These are phyloP conservation scores for Phytophthora pseudosyringae DNA, from an alignment of 352 stramenopile species.

Conservation along the genomic window DNA sequence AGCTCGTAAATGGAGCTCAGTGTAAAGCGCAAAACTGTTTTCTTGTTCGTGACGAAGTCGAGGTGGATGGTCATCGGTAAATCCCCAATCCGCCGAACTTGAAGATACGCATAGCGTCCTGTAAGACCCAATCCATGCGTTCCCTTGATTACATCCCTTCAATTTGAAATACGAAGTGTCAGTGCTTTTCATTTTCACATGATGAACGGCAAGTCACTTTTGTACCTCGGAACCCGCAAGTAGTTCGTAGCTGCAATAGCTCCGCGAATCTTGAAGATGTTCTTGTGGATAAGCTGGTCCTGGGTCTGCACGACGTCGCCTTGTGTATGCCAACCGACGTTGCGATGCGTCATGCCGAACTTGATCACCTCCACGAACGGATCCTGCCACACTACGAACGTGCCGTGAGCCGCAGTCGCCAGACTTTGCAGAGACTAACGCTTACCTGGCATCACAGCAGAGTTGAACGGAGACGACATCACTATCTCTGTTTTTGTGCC, in stretches of 20 bases:
- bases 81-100: conserved; percentile 49
- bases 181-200: not conserved
- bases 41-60: conserved; percentile 75
- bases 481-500: not conserved
- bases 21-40: conserved; percentile 66
- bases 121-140: conserved; percentile 68
- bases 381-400: conserved; percentile 78
- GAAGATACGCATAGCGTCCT: conserved; percentile 74
- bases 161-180: not conserved
- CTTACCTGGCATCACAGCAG: conserved; percentile 38
- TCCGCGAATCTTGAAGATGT: conserved; percentile 77
- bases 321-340: conserved; percentile 58
- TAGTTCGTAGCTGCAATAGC: conserved; percentile 79
- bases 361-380: conserved; percentile 90
- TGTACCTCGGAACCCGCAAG: conserved; percentile 66
- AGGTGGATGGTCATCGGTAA: conserved; percentile 69
- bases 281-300: conserved; percentile 77
- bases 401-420: not conserved
- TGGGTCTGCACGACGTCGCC: conserved; percentile 76
- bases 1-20: conserved; percentile 74
- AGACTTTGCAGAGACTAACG: not conserved
- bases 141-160: conserved; percentile 52
- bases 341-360: conserved; percentile 65
- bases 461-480: conserved; percentile 37
- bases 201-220: not conserved